Conservation (phyloP, 1,139 yeast genomes). For the Martiniozyma asiatica region DNA sequence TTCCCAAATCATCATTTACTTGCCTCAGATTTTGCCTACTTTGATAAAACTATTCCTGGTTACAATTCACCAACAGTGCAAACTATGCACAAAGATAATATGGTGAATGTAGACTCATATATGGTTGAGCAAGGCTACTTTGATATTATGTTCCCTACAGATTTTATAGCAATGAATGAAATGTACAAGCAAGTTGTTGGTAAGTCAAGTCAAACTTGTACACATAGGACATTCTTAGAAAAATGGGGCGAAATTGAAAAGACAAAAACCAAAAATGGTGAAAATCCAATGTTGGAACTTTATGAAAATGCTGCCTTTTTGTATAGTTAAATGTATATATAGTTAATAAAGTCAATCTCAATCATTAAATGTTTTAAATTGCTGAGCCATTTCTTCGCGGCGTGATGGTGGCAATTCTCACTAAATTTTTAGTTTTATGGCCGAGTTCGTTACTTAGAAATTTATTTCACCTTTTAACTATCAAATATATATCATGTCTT, state of each 20-base stretch:
- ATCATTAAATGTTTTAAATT: no score
- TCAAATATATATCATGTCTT: slow-evolving; percentile 53
- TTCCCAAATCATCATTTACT: slow-evolving; percentile 71
- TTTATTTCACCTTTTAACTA: slow-evolving; percentile 53
- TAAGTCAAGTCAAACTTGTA: slow-evolving; percentile 39
- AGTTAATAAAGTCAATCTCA: neutral
- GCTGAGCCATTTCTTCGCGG: no score
- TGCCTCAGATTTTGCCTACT: slow-evolving; percentile 59
- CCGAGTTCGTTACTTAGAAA: no score
- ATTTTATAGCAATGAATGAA: slow-evolving; percentile 51
- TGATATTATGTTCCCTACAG: slow-evolving; percentile 82
- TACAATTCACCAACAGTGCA: slow-evolving; percentile 78
- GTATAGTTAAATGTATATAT: slow-evolving; percentile 20
- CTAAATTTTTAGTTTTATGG: no score
- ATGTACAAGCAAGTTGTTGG: slow-evolving; percentile 58
- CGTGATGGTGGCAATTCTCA: no score
- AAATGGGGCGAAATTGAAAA: slow-evolving; percentile 62
- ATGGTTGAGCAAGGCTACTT: slow-evolving; percentile 79
- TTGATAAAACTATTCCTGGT: slow-evolving; percentile 53
- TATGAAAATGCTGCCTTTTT: slow-evolving; percentile 70
- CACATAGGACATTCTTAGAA: slow-evolving; percentile 54
- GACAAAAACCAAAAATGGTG: slow-evolving; percentile 67
- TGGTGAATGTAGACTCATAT: slow-evolving; percentile 61
- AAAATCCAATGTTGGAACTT: slow-evolving; percentile 77
- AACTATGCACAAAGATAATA: slow-evolving; percentile 54